Percentiles rank a stretch among this genome's conserved stretches.
Conservation (phyloP, 108 stramenopile species). For the Fragilariopsis cylindrus region DNA sequence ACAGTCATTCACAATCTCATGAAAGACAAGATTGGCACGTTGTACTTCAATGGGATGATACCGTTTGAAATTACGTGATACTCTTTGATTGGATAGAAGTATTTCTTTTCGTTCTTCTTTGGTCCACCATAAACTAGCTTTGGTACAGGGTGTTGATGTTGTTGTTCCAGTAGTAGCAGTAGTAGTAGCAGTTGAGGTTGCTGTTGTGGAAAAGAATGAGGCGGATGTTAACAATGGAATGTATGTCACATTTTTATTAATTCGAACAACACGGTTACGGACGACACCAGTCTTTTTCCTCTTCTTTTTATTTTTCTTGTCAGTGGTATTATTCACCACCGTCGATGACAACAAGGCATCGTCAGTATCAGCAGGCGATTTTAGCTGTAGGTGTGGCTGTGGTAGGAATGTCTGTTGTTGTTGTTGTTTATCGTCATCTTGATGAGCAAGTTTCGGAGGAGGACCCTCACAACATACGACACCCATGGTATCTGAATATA, state of each 20-base stretch:
- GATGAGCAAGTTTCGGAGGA: background rate
- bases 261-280: background rate
- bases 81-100: conserved; percentile 19
- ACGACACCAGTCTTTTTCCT: background rate
- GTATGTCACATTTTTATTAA: background rate
- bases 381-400: no score
- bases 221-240: conserved; percentile 10
- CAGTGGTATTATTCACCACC: background rate
- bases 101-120: conserved; percentile 38
- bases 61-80: conserved; percentile 18
- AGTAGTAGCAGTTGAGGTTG: background rate
- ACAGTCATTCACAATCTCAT: background rate
- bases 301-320: background rate
- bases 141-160: conserved; percentile 3
- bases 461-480: background rate
- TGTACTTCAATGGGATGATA: conserved; percentile 15
- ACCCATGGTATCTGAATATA: background rate
- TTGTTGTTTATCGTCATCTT: background rate
- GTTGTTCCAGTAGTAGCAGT: background rate
- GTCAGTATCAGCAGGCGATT: no score
- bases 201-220: background rate
- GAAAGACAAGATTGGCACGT: conserved; percentile 30
- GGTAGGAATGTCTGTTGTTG: background rate
- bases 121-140: conserved; percentile 35
- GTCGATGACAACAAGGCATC: no score